Evolutionary conservation across 1,139 yeast genomes (phyloP).

Genomic region (Magnusiomyces tetraspermus): DNA sequence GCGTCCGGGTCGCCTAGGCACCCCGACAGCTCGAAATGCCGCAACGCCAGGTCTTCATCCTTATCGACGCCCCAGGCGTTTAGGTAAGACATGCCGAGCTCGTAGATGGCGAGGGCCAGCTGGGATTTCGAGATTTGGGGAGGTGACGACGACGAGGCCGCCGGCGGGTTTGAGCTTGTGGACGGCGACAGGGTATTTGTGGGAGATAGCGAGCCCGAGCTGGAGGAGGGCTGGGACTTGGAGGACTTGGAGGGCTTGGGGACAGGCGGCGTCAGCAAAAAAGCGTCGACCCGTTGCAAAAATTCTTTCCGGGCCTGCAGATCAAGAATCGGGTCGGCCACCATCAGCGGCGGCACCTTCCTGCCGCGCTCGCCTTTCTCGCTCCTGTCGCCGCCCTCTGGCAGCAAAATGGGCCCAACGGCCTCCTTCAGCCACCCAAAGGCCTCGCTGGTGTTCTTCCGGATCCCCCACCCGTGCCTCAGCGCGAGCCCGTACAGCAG

Average conservation of each 20-base stretch:
- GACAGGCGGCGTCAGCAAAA: constrained; percentile 5
- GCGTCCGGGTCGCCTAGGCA: constrained; percentile 62
- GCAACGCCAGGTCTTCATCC: constrained; percentile 52
- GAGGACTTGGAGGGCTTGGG: no score
- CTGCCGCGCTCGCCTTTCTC: background rate
- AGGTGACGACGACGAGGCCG: background rate
- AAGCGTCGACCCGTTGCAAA: background rate
- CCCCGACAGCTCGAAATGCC: constrained; percentile 56
- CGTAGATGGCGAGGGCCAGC: constrained; percentile 40
- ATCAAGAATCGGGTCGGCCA: background rate
- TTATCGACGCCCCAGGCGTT: constrained; percentile 51
- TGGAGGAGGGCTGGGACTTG: no score
- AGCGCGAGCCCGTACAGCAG: constrained; percentile 61
- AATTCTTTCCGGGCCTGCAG: background rate
- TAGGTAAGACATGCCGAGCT: constrained; percentile 52
- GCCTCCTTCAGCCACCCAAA: constrained; percentile 53
- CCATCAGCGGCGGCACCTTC: background rate
- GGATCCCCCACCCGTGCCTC: constrained; percentile 62
- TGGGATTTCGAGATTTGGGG: constrained; percentile 26
- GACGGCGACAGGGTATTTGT: no score
- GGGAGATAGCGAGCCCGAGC: no score
- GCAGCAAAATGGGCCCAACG: constrained; percentile 25
- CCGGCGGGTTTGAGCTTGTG: no score
- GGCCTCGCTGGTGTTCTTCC: constrained; percentile 48
- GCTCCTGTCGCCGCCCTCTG: background rate